phyloP scores from a whole-genome alignment of 139 green algal genomes.

The Astrephomene gubernaculifera region DNA sequence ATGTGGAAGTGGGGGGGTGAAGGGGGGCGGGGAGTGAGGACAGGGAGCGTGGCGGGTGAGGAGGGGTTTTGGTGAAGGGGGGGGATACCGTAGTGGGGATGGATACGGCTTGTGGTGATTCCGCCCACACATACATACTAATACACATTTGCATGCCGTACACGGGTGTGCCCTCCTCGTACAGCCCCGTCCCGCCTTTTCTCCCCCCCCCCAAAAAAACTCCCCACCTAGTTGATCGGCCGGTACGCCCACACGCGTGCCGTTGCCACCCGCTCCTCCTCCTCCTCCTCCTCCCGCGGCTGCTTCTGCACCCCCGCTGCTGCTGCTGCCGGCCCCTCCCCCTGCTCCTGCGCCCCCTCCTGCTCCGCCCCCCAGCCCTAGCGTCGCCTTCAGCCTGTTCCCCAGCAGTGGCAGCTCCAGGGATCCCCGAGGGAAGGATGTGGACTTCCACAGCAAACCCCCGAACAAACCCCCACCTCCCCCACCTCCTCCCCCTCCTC shows the following conservation, averaged over 20 bases:
- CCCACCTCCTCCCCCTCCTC: too few relatives aligned
- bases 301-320: not conserved
- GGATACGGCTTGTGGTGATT: not conserved
- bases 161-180: too few relatives aligned
- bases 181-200: too few relatives aligned
- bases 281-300: not conserved
- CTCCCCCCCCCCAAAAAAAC: too few relatives aligned
- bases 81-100: not conserved
- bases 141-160: too few relatives aligned
- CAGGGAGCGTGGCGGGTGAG: not conserved
- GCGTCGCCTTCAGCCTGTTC: not conserved
- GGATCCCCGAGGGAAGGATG: too few relatives aligned
- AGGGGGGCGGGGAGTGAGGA: too few relatives aligned
- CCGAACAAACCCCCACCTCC: too few relatives aligned
- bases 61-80: not conserved
- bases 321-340: not conserved
- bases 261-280: not conserved
- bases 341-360: not conserved
- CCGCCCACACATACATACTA: too few relatives aligned
- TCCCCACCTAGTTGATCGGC: too few relatives aligned
- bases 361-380: not conserved
- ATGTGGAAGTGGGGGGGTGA: not conserved
- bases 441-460: too few relatives aligned
- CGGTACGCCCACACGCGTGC: too few relatives aligned
- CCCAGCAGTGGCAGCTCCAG: conserved; percentile 31